Evolutionary conservation across 495 filamentous ascomycete genomes (phyloP).

Genomic region (Aspergillus taichungensis): DNA sequence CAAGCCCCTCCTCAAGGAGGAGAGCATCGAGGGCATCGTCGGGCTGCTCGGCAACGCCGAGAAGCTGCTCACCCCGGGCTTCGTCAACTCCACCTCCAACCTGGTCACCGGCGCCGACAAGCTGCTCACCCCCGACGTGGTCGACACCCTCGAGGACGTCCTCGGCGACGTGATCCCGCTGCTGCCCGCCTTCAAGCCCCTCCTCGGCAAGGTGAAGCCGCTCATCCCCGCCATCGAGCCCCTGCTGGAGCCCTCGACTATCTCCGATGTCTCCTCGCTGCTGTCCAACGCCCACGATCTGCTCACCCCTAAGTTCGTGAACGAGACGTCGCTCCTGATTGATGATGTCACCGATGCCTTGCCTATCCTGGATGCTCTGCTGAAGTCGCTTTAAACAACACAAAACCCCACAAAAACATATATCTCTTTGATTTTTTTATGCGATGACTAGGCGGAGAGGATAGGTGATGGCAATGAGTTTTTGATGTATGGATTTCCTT

Average conservation of each 20-base stretch:
- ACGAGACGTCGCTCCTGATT: constrained; percentile 22
- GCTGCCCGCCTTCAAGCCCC: too few species aligned
- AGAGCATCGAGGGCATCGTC: constrained; percentile 25
- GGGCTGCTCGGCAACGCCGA: constrained; percentile 31
- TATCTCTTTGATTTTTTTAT: too few species aligned
- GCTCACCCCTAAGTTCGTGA: constrained; percentile 32
- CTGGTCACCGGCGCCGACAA: constrained; percentile 8
- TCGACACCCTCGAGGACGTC: constrained; percentile 9
- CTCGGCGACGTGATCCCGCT: constrained; percentile 11
- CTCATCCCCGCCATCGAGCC: constrained; percentile 14
- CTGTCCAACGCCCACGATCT: constrained; percentile 34
- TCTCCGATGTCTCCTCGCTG: constrained; percentile 26
- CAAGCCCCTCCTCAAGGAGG: constrained; percentile 24
- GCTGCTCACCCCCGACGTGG: constrained; percentile 7
- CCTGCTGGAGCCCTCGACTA: constrained; percentile 21
- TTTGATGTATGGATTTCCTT: too few species aligned
- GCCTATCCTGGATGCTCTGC: constrained; percentile 18
- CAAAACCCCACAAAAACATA: too few species aligned
- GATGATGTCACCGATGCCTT: constrained; percentile 17
- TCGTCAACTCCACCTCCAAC: constrained; percentile 24
- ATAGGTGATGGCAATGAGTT: too few species aligned
- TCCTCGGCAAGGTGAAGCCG: too few species aligned
- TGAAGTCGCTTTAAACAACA: constrained; percentile 17
- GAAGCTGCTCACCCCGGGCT: constrained; percentile 26
- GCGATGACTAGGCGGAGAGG: too few species aligned